Percentiles rank a stretch among this genome's conserved stretches.
phyloP scores from a whole-genome alignment of 805 yeast species.

The Yarrowia keelungensis region DNA sequence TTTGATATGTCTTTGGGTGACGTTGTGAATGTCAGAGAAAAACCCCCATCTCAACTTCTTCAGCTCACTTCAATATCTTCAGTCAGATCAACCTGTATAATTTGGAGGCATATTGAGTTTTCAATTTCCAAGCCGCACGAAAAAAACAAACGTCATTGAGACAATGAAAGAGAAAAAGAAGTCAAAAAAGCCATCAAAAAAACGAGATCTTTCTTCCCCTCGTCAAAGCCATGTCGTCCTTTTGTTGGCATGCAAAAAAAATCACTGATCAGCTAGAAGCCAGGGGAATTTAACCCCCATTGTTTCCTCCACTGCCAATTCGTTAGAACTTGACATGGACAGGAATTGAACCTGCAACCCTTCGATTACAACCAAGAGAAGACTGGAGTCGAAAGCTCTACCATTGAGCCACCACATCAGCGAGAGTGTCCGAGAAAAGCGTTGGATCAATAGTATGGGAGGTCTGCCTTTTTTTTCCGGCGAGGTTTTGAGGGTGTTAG shows the following conservation, averaged over 20 bases:
- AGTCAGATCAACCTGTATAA: not conserved
- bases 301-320: conserved; percentile 36
- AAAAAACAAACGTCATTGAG: too few species aligned
- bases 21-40: not conserved
- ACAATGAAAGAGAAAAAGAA: not conserved
- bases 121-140: not conserved
- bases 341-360: conserved; percentile 86
- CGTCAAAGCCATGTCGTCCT: too few species aligned
- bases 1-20: too few species aligned
- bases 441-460: not conserved
- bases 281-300: conserved; percentile 36
- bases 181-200: too few species aligned
- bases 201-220: too few species aligned
- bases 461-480: too few species aligned
- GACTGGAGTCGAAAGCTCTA: conserved; percentile 79
- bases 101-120: not conserved
- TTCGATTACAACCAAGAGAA: conserved; percentile 55
- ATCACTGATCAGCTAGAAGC: conserved; percentile 38
- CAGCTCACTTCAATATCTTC: not conserved
- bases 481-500: not conserved
- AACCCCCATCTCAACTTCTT: not conserved
- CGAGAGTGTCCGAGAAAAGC: not conserved
- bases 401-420: conserved; percentile 70
- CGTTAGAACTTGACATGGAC: conserved; percentile 62
- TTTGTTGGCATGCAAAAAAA: not conserved